These are phyloP conservation scores for Myriosclerotinia scirpicola DNA, from an alignment of 2,329 filamentous ascomycete genomes.

Conservation along the genomic window DNA sequence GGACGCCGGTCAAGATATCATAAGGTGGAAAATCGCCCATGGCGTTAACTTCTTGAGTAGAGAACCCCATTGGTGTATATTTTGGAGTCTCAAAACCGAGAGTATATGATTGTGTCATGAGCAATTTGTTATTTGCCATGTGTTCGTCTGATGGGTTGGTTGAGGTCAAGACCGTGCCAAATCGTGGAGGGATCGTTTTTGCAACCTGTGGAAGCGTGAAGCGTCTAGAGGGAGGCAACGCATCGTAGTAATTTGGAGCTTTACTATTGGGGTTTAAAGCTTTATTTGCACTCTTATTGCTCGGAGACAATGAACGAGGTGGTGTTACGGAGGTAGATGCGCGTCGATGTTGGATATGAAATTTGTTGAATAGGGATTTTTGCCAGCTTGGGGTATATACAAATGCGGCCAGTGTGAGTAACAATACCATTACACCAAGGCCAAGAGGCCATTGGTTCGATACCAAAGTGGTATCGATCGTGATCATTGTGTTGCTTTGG, in stretches of 20 bases:
- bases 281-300: constrained; percentile 24
- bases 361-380: constrained; percentile 32
- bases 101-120: constrained; percentile 34
- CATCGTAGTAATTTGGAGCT: constrained; percentile 18
- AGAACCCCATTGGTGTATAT: constrained; percentile 68
- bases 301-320: constrained; percentile 38
- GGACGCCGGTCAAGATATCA: constrained; percentile 70
- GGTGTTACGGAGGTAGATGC: constrained; percentile 39
- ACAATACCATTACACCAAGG: constrained; percentile 33
- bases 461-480: constrained; percentile 20
- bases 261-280: constrained; percentile 19
- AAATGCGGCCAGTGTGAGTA: constrained; percentile 30
- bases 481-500: constrained; percentile 13
- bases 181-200: constrained; percentile 27
- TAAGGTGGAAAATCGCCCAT: constrained; percentile 82
- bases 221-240: constrained; percentile 38
- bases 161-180: constrained; percentile 29
- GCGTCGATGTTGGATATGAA: constrained; percentile 36
- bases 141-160: constrained; percentile 29
- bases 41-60: constrained; percentile 64
- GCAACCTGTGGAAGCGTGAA: constrained; percentile 34
- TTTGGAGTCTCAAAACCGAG: constrained; percentile 38
- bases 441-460: constrained; percentile 33
- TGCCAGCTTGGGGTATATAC: constrained; percentile 33
- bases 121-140: constrained; percentile 31